phyloP scores from a whole-genome alignment of 208 protist genomes.

The Trypanosoma mega region DNA sequence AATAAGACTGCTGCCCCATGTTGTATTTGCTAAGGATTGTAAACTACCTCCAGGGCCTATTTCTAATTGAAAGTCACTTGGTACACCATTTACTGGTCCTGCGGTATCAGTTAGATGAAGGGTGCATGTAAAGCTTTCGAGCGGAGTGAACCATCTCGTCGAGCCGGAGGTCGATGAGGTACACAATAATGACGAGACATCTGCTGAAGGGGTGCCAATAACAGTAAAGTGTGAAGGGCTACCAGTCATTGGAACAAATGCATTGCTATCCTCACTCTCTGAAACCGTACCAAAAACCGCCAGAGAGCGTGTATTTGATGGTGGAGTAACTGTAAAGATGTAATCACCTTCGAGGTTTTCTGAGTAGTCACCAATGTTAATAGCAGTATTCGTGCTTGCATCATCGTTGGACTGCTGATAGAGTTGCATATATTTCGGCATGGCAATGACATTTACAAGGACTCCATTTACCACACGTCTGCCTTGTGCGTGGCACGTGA shows the following conservation, averaged over 20 bases:
- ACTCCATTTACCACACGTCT: constrained; percentile 36
- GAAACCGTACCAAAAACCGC: constrained; percentile 44
- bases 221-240: constrained; percentile 66
- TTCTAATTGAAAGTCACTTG: constrained; percentile 48
- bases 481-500: constrained; percentile 64
- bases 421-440: constrained; percentile 39
- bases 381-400: constrained; percentile 12
- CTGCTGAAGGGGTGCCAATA: constrained; percentile 55
- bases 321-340: constrained; percentile 38
- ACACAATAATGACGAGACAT: constrained; percentile 42
- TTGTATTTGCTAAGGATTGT: not conserved
- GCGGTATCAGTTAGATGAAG: constrained; percentile 43
- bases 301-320: constrained; percentile 15
- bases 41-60: constrained; percentile 58
- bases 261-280: constrained; percentile 4
- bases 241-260: constrained; percentile 48
- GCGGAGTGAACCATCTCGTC: constrained; percentile 48
- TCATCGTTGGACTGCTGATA: constrained; percentile 37
- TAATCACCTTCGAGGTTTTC: constrained; percentile 56
- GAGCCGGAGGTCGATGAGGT: constrained; percentile 43
- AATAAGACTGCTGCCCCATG: constrained; percentile 19
- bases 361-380: constrained; percentile 55
- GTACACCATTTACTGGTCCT: constrained; percentile 51
- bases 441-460: constrained; percentile 49
- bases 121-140: constrained; percentile 47